Evolutionary conservation across 768 basidiomycete species (phyloP), one percentile per base, ranked within the genome.

Genomic region (Hebeloma cylindrosporum): DNA sequence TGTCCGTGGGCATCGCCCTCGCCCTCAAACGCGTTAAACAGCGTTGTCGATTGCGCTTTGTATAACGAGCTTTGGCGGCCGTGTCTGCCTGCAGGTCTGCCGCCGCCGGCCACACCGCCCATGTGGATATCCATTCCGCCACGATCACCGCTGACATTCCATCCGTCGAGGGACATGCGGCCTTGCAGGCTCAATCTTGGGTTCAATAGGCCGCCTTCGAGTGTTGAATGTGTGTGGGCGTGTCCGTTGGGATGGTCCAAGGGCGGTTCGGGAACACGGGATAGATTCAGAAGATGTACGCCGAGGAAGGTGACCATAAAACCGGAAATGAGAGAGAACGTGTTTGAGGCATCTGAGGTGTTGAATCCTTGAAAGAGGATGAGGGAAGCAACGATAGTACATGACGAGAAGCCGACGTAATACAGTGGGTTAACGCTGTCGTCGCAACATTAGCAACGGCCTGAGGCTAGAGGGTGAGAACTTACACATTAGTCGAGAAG

Each of bases 341-440:
- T 92, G 62, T 92, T 89, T 17, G 79, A 77, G 9, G 79, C 83
- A 47, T 81, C 83, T 20, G 83, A 80, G 4, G 92, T 97, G 69
- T 97, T 93, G 74, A 98, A 88, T 0, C 96, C 96, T 72, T 93
- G 88, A 78, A 98, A 97, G 50, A 99, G 79, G 57, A 99, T 95
- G 48, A 96, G 78, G 49, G 93, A 96, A 0, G 96, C 93, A 31
- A 96, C 74, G 60, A 95, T 87, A 35, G 94, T 97, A 4, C 87
- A 85, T 2, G 89, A 88, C 13, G 92, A 91, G 71, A 99, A 99
- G 63, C 90, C 86, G 64, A 97, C 95, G 60, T 93, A 97, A 69
- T 98, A 98, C 74, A 96, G 87, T 0, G 94, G 95, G 63, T 98
- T 98, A 40, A 98, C 94, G 37, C 93, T 95, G 25, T n/a, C n/a